Evolutionary conservation across 495 filamentous ascomycete species (phyloP), one percentile per base, ranked within the genome.

Genomic region (Aspergillus cristatus): DNA sequence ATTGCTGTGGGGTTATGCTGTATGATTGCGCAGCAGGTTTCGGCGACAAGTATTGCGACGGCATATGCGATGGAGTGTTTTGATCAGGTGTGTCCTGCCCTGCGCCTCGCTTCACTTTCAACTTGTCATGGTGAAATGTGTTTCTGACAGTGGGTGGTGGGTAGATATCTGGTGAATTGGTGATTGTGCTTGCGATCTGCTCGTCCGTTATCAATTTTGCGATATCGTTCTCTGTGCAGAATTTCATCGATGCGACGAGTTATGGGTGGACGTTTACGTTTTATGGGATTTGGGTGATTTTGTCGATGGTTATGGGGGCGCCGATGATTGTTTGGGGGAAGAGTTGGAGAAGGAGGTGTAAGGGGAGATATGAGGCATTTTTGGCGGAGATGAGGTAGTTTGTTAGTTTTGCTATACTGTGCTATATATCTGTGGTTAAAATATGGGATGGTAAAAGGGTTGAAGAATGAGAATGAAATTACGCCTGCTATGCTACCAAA

Each of bases 21-120:
- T 40, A 45, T 65, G 48, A 62, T 60, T 38, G 61, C 59, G 8
- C 55, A 62, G 15, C 58, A 65, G 34, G 58, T 65, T 7, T 53
- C 51, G 12, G 49, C 58, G 1, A 57, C 56, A 14, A 57, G 54
- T 40, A 45, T 62, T 35, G 60, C 58, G n/a, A 60, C 58, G 3
- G 56, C 55, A 7, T 64, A 62, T 51, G 60, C 58, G 1, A 59
- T 64, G 52, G 60, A 64, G 32, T 62, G 54, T 26, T 60, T 58
- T 16, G 55, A 59, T 32, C 44, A 45, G 38, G 55, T 58, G 32
- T 32, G 52, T 28, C 10, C 13, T 18, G n/a, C 7, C n/a, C 13
- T 18, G n/a, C 24, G 5, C n/a, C 14, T 25, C 17, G 22, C 24
- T 28, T 40, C 20, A 24, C n/a, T n/a, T n/a, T 24, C 20, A 24